Conservation (phyloP, 768 basidiomycete species). For the Kwoniella sp. region DNA sequence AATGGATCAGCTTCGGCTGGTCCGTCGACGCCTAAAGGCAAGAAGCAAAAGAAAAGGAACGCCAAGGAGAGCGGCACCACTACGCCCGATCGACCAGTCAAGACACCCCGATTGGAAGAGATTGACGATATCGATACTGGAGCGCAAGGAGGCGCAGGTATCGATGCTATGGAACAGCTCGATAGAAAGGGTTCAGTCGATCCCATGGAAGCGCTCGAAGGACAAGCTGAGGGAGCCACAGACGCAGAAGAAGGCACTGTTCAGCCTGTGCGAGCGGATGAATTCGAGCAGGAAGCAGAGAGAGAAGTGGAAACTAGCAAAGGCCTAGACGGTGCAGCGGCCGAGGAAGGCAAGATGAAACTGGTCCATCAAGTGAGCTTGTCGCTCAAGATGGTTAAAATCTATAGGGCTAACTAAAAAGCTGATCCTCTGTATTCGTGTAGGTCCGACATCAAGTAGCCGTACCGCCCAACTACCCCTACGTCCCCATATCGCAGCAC, state of each 20-base stretch:
- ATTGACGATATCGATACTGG: conserved; percentile 32
- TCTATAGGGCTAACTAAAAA: too few relatives aligned
- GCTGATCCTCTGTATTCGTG: background rate
- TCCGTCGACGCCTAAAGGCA: conserved; percentile 21
- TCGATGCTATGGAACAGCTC: conserved; percentile 31
- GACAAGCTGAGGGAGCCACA: conserved; percentile 1
- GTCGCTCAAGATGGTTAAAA: background rate
- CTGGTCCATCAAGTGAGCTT: conserved; percentile 54
- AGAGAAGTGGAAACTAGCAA: conserved; percentile 86
- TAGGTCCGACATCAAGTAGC: conserved; percentile 64
- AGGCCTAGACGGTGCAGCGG: conserved; percentile 68
- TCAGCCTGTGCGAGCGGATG: conserved; percentile 80
- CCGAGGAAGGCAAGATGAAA: conserved; percentile 55
- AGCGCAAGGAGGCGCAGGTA: conserved; percentile 10
- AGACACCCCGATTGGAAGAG: conserved; percentile 26
- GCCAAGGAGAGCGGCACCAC: conserved; percentile 21
- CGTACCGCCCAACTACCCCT: conserved; percentile 86
- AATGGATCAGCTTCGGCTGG: conserved; percentile 12
- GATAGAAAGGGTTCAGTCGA: conserved; percentile 18
- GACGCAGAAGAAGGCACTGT: conserved; percentile 47
- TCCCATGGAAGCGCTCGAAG: conserved; percentile 24
- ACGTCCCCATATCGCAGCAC: conserved; percentile 85
- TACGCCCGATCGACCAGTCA: conserved; percentile 25
- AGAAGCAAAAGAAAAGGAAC: conserved; percentile 22
- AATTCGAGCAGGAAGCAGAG: conserved; percentile 91